Evolutionary conservation across 108 stramenopile genomes (phyloP), one percentile per base, ranked within the genome.

Genomic region (Fragilaria radians): DNA sequence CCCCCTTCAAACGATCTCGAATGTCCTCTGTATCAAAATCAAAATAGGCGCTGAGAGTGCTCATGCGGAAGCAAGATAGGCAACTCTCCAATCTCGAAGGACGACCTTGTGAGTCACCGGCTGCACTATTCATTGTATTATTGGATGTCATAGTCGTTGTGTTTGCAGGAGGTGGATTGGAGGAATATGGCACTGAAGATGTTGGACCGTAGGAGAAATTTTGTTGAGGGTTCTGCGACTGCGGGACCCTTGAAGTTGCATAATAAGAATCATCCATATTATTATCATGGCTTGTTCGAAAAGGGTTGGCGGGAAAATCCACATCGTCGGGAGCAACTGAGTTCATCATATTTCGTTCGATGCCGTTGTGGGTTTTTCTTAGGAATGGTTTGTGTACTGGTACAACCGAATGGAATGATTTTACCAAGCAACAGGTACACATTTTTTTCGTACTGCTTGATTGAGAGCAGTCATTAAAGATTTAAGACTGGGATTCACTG

Each of bases 1-100:
- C 73, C 28, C 70, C 76, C 46, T 65, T 71, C 46, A 78, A 27
- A 0, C 77, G 66, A 2, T 27, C 53, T 32, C 56, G 30, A 54
- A 83, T 72, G 51, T 82, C 77, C 9, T 63, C 58, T 7, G 74
- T 73, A 46, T 78, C 80, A 26, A 82, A 53, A 61, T 82, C 77
- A 60, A 78, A 82, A 46, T 82, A 78, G 11, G 29, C 32, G 30
- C 48, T 51, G 76, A 78, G 75, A n/a, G 70, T 56, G 34, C 72
- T 68, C 30, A 74, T n/a, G 24, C 47, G 42, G 19, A 81, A 34
- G 25, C 70, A 72, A 34, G 36, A 46, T 45, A 69, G 48, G 46
- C 59, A 70, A 48, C 28, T 59, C 28, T 63, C 64, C 70, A 66
- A 74, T 27, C 62, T 54, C 19, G 56, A 55, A 18, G 25, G 22